These are phyloP conservation scores for Pleurotus eryngii DNA, from an alignment of 768 basidiomycete species.

Conservation along the genomic window DNA sequence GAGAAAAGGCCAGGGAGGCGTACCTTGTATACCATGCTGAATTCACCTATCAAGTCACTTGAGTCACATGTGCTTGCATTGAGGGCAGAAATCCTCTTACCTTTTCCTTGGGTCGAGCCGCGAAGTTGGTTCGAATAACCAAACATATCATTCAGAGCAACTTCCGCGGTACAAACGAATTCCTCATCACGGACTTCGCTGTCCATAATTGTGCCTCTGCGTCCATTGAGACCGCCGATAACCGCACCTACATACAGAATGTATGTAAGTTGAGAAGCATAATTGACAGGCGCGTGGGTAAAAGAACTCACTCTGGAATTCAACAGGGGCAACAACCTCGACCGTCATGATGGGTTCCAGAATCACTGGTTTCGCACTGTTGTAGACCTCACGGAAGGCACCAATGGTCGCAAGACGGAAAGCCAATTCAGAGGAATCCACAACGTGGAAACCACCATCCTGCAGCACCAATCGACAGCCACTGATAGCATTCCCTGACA, in stretches of 20 bases:
- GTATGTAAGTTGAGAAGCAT: not conserved
- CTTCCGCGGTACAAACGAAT: constrained; percentile 88
- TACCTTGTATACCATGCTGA: constrained; percentile 78
- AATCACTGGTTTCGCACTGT: constrained; percentile 72
- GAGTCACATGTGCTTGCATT: not conserved
- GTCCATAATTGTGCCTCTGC: constrained; percentile 91
- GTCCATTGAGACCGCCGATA: constrained; percentile 89
- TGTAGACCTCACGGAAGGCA: constrained; percentile 89
- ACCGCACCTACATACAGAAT: constrained; percentile 57
- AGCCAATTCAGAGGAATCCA: constrained; percentile 95
- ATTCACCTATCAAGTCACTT: constrained; percentile 49
- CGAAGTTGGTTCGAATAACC: constrained; percentile 92
- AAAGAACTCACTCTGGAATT: constrained; percentile 77
- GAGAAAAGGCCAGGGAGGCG: constrained; percentile 14
- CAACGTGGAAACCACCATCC: constrained; percentile 90
- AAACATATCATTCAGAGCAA: constrained; percentile 97
- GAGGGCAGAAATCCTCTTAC: constrained; percentile 16
- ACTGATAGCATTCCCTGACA: constrained; percentile 84
- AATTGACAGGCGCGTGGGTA: not conserved
- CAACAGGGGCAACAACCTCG: constrained; percentile 91
- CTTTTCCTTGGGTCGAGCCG: constrained; percentile 96
- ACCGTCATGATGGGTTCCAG: constrained; percentile 99
- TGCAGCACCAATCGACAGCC: constrained; percentile 85
- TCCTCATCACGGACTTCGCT: constrained; percentile 97
- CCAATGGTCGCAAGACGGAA: constrained; percentile 90